These are phyloP conservation scores for Ascomycota sp. DNA, from an alignment of 2,329 filamentous ascomycete species.

Conservation along the genomic window DNA sequence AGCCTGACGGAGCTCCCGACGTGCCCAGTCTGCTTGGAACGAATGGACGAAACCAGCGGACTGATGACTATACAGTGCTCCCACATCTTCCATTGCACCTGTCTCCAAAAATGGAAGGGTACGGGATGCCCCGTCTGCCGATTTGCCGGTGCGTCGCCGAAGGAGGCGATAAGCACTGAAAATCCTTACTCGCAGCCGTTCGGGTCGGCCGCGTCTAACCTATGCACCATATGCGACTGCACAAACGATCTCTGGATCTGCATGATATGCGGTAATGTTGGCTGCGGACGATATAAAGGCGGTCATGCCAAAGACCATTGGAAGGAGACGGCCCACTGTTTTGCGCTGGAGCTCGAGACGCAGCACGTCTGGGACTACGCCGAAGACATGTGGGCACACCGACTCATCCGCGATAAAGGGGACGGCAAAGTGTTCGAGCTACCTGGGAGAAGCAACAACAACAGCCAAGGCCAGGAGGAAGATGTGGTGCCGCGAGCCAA, in stretches of 20 bases:
- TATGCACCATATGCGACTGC: slow-evolving; percentile 67
- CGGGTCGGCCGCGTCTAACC: slow-evolving; percentile 38
- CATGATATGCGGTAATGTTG: slow-evolving; percentile 77
- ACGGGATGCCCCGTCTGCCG: slow-evolving; percentile 87
- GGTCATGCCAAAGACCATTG: slow-evolving; percentile 89
- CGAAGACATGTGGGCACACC: slow-evolving; percentile 87
- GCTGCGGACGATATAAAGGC: slow-evolving; percentile 84
- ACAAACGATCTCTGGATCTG: slow-evolving; percentile 84
- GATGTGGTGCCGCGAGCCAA: slow-evolving; percentile 54
- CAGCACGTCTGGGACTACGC: slow-evolving; percentile 98
- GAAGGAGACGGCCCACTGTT: slow-evolving; percentile 75
- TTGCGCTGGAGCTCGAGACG: slow-evolving; percentile 78
- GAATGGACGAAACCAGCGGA: slow-evolving; percentile 95
- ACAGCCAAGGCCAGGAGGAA: slow-evolving; percentile 21
- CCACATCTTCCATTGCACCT: slow-evolving; percentile 93
- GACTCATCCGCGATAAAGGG: slow-evolving; percentile 81
- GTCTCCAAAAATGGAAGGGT: slow-evolving; percentile 88
- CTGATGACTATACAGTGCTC: slow-evolving; percentile 91
- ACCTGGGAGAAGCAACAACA: slow-evolving; percentile 30
- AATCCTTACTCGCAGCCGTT: slow-evolving; percentile 35
- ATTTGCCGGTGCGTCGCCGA: slow-evolving; percentile 41
- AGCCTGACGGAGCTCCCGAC: slow-evolving; percentile 81
- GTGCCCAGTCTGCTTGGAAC: slow-evolving; percentile 86
- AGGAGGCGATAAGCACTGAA: slow-evolving; percentile 17
- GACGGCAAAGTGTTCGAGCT: slow-evolving; percentile 85